Conservation (phyloP, 352 stramenopile genomes). For the Pythium aphanidermatum region DNA sequence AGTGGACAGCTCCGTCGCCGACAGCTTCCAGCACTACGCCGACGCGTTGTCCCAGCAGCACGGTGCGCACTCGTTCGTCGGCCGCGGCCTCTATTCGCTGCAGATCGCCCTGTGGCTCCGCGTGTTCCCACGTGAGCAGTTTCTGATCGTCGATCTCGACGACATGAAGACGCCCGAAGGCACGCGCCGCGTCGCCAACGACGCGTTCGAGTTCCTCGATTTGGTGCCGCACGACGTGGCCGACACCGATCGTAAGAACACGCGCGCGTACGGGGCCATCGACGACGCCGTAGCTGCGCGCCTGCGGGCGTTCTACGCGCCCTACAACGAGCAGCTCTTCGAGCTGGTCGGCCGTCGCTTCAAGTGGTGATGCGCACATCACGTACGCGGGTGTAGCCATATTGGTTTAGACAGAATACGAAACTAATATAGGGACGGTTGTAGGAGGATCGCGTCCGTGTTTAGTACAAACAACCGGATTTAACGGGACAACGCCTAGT, state of each 20-base stretch:
- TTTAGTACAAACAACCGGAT: not conserved
- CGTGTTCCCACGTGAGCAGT: conserved; percentile 77
- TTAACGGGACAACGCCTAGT: not conserved
- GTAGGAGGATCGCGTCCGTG: too few species aligned
- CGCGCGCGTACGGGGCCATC: conserved; percentile 45
- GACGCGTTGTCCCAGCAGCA: conserved; percentile 37
- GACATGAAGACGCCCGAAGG: conserved; percentile 55
- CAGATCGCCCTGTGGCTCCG: conserved; percentile 89
- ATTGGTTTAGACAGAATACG: conserved; percentile 1
- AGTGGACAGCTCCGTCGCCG: conserved; percentile 11
- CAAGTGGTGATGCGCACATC: conserved; percentile 16
- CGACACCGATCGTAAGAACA: conserved; percentile 65
- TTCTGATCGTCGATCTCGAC: conserved; percentile 88
- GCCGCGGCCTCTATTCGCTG: conserved; percentile 89
- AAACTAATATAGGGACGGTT: not conserved
- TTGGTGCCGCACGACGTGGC: conserved; percentile 22
- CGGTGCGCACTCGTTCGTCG: conserved; percentile 79
- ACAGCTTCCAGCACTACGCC: conserved; percentile 40
- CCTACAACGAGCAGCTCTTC: conserved; percentile 63
- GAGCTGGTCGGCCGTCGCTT: conserved; percentile 42
- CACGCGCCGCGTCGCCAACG: conserved; percentile 27
- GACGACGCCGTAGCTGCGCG: conserved; percentile 19
- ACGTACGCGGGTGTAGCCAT: not conserved
- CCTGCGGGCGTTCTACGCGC: conserved; percentile 58
- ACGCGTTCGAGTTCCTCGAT: conserved; percentile 41